phyloP scores from a whole-genome alignment of 805 yeast genomes.

The Metschnikowia amazonensis region DNA sequence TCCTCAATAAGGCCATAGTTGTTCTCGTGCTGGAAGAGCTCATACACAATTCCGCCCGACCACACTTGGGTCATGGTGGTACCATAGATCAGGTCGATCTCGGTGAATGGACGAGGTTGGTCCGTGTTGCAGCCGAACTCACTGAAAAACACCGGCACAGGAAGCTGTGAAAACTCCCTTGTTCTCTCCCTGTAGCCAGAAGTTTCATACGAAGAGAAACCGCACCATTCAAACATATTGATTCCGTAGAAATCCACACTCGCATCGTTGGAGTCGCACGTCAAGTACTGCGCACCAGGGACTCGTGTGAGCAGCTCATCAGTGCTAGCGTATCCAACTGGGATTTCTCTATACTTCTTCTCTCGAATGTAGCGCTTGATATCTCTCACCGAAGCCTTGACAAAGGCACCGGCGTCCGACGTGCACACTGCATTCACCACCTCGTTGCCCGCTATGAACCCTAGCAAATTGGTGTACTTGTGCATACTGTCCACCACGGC shows the following conservation, averaged over 20 bases:
- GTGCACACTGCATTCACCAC: slow-evolving; percentile 29
- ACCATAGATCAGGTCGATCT: slow-evolving; percentile 34
- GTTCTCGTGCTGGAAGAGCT: slow-evolving; percentile 34
- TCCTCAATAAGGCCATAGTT: slow-evolving; percentile 35
- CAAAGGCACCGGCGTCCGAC: slow-evolving; percentile 32
- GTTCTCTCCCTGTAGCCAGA: slow-evolving; percentile 38
- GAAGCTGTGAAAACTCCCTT: slow-evolving; percentile 24
- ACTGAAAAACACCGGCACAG: slow-evolving; percentile 38
- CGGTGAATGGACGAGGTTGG: slow-evolving; percentile 38
- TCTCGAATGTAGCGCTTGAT: slow-evolving; percentile 25
- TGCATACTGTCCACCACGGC: slow-evolving; percentile 33
- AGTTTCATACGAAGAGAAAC: slow-evolving; percentile 33
- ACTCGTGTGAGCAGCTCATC: slow-evolving; percentile 33
- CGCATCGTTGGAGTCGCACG: slow-evolving; percentile 18
- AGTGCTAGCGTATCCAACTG: slow-evolving; percentile 41
- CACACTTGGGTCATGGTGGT: slow-evolving; percentile 32
- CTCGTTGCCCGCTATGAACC: slow-evolving; percentile 42
- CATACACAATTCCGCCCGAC: slow-evolving; percentile 40
- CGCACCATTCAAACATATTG: slow-evolving; percentile 43
- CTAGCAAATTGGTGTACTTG: slow-evolving; percentile 32
- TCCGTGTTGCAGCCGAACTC: slow-evolving; percentile 38
- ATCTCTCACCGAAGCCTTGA: slow-evolving; percentile 36
- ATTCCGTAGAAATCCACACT: slow-evolving; percentile 34
- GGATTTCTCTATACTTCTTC: slow-evolving; percentile 30
- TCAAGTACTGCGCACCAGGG: slow-evolving; percentile 28